Conservation (phyloP, 768 basidiomycete genomes). For the Leccinum imitatum region DNA sequence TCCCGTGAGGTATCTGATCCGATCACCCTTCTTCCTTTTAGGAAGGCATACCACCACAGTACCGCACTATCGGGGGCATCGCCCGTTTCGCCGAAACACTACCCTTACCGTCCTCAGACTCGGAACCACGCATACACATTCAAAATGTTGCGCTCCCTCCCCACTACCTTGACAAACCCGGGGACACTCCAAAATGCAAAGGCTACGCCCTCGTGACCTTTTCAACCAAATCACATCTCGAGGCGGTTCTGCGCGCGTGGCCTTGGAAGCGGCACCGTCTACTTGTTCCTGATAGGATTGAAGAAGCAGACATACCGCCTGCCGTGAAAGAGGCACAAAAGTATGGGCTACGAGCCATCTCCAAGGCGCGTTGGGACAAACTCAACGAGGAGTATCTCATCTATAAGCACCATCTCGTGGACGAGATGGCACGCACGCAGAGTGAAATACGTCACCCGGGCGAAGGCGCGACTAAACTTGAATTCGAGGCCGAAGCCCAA, state of each 20-base stretch:
- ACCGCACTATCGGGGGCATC: conserved; percentile 52
- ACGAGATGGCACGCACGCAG: conserved; percentile 37
- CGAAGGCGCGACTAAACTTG: neutral
- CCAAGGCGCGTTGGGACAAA: conserved; percentile 60
- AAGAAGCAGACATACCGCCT: neutral
- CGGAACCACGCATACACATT: conserved; percentile 29
- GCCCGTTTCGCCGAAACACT: conserved; percentile 44
- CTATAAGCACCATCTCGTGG: conserved; percentile 55
- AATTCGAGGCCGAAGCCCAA: neutral
- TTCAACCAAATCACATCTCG: conserved; percentile 37
- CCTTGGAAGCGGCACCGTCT: conserved; percentile 49
- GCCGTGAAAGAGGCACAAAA: conserved; percentile 46
- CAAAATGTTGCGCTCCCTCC: conserved; percentile 58
- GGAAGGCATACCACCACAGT: conserved; percentile 68
- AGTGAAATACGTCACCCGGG: neutral
- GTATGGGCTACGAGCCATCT: conserved; percentile 58
- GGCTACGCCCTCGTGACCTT: conserved; percentile 76
- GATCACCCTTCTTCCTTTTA: conserved; percentile 23
- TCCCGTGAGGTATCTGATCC: neutral
- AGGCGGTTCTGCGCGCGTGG: conserved; percentile 50
- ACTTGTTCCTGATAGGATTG: neutral
- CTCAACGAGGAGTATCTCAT: conserved; percentile 69
- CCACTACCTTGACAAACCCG: conserved; percentile 62
- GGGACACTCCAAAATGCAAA: conserved; percentile 57
- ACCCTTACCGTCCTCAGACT: conserved; percentile 16